phyloP scores from a whole-genome alignment of 306 rosid species.

The Cicer pinnatifidum region DNA sequence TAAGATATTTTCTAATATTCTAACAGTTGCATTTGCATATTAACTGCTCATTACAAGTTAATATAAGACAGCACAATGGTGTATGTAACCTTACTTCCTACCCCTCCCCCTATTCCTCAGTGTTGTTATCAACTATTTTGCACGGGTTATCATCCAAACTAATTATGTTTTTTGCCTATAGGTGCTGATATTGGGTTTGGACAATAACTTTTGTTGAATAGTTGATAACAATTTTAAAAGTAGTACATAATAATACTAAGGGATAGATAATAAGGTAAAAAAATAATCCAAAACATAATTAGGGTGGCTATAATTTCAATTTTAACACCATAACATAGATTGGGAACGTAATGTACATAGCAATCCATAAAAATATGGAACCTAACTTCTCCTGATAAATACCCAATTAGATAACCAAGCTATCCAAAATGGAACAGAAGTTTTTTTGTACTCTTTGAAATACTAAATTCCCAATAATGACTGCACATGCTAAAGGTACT shows the following conservation, averaged over 20 bases:
- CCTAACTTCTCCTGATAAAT: constrained; percentile 2
- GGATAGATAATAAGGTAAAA: no score
- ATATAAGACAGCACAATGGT: not conserved
- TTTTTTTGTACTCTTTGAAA: not conserved
- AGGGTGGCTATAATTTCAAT: no score
- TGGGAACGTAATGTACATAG: not conserved
- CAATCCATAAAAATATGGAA: constrained; percentile 14
- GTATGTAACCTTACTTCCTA: constrained; percentile 2
- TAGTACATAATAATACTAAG: not conserved
- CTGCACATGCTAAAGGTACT: constrained; percentile 1
- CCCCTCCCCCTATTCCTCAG: not conserved
- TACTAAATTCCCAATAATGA: not conserved
- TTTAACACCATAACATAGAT: no score
- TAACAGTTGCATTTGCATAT: constrained; percentile 35
- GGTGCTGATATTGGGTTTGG: not conserved
- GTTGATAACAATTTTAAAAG: not conserved
- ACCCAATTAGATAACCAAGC: not conserved
- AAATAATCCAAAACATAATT: no score
- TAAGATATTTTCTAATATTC: no score
- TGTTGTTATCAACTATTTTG: constrained; percentile 5
- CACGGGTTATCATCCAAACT: constrained; percentile 10
- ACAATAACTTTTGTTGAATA: constrained; percentile 7
- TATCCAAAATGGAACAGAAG: not conserved
- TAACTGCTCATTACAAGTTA: constrained; percentile 22
- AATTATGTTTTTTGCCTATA: not conserved